phyloP scores from a whole-genome alignment of 768 basidiomycete species.

The Boletus insuetus region DNA sequence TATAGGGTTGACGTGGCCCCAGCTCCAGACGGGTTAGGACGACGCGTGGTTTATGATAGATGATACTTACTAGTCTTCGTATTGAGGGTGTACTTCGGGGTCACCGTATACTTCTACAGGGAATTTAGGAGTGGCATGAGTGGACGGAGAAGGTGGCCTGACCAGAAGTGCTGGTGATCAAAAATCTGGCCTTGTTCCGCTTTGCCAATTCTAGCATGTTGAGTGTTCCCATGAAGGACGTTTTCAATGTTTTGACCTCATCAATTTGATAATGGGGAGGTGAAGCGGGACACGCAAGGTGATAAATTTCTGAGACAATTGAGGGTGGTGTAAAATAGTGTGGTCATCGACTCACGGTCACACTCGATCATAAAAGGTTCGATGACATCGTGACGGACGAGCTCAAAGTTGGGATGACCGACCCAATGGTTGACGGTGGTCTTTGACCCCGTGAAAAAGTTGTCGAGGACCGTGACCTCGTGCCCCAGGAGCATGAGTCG shows the following conservation, averaged over 20 bases:
- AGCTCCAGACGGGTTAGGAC: constrained; percentile 46
- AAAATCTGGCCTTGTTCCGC: constrained; percentile 94
- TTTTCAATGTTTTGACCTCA: constrained; percentile 97
- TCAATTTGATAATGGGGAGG: constrained; percentile 98
- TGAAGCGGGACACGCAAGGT: constrained; percentile 96
- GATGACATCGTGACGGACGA: constrained; percentile 96
- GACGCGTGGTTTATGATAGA: neutral
- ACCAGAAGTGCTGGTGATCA: constrained; percentile 95
- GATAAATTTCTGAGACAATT: constrained; percentile 78
- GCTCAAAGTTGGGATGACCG: constrained; percentile 98
- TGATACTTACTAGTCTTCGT: constrained; percentile 81
- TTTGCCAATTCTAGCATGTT: constrained; percentile 99
- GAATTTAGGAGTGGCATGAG: constrained; percentile 1
- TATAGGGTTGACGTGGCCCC: constrained; percentile 98
- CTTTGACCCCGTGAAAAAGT: constrained; percentile 98
- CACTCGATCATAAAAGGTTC: constrained; percentile 99
- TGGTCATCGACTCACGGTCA: constrained; percentile 62
- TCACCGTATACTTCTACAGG: constrained; percentile 92
- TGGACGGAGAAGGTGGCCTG: constrained; percentile 17
- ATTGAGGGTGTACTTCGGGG: constrained; percentile 96
- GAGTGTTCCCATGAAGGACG: constrained; percentile 95
- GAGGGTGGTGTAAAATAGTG: neutral
- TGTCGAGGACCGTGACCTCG: constrained; percentile 95
- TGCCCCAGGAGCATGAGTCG: constrained; percentile 97
- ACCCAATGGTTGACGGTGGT: constrained; percentile 96